A percentile compares a stretch with the other conserved stretches of the same genome.
These are phyloP conservation scores for Eucalyptus microcorys DNA, from an alignment of 345 rosid genomes.

Conservation along the genomic window DNA sequence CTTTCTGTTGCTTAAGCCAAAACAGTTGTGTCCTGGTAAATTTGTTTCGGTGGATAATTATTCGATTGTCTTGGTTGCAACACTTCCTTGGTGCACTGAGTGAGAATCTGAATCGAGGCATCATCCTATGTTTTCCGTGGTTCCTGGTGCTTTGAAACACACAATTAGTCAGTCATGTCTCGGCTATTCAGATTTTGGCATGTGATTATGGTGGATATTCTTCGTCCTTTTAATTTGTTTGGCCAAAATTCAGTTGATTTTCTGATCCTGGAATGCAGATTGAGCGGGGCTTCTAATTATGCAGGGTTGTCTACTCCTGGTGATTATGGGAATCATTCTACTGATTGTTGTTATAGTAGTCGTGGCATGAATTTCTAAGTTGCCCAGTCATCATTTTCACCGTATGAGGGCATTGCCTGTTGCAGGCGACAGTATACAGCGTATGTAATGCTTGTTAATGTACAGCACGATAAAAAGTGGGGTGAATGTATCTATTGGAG, in stretches of 20 bases:
- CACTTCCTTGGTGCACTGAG: not conserved
- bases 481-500: not conserved
- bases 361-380: conserved; percentile 14
- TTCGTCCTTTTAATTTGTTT: not conserved
- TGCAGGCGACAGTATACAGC: not conserved
- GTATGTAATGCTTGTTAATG: not conserved
- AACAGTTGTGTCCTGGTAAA: not conserved
- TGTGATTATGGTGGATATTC: not conserved
- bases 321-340: conserved; percentile 73
- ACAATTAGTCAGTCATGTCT: not conserved
- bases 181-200: not conserved
- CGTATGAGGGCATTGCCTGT: not conserved
- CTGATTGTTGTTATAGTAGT: conserved; percentile 71
- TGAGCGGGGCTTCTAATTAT: not conserved
- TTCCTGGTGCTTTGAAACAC: not conserved
- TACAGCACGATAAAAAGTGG: not conserved
- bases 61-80: not conserved
- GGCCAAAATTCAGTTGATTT: not conserved
- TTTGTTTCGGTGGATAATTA: not conserved
- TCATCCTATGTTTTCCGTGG: not conserved
- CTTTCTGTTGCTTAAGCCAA: not conserved
- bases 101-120: not conserved
- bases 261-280: not conserved
- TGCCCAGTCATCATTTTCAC: not conserved
- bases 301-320: conserved; percentile 84